These are phyloP conservation scores for Pseudocercospora pini-densiflorae DNA, from an alignment of 2,329 filamentous ascomycete genomes.

Conservation along the genomic window DNA sequence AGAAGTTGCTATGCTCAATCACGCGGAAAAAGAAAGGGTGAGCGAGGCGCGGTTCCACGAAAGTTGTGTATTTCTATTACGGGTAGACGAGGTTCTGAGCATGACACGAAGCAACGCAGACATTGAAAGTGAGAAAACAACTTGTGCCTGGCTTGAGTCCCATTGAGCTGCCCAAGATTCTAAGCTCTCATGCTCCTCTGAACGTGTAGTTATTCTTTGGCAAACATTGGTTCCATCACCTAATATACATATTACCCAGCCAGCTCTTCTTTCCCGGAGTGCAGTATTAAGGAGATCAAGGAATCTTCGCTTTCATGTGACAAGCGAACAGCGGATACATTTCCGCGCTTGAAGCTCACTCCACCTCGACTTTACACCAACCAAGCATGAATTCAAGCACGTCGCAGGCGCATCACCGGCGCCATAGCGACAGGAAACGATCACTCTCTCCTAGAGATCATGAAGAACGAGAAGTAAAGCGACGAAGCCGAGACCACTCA, in stretches of 20 bases:
- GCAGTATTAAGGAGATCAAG: too few relatives aligned
- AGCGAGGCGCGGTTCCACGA: slow-evolving; percentile 1
- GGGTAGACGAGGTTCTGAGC: slow-evolving; percentile 8
- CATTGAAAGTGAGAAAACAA: neutral
- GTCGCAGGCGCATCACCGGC: slow-evolving; percentile 22
- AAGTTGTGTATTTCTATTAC: slow-evolving; percentile 7
- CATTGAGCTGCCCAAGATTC: neutral
- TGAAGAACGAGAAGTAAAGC: slow-evolving; percentile 25
- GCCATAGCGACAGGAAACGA: slow-evolving; percentile 28
- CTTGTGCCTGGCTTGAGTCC: neutral
- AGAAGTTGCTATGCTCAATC: neutral
- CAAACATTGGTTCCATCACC: neutral
- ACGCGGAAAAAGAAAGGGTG: neutral
- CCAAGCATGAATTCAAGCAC: neutral
- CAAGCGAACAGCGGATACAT: neutral
- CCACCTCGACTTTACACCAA: neutral
- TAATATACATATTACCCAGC: too few relatives aligned
- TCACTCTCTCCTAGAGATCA: slow-evolving; percentile 30
- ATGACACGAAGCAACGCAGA: neutral
- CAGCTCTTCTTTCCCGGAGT: too few relatives aligned
- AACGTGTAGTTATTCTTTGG: neutral
- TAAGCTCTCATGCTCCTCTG: neutral
- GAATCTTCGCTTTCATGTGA: neutral
- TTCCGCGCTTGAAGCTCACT: neutral
- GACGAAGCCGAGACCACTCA: slow-evolving; percentile 28